Conservation (phyloP, 1,284 basidiomycete species). For the Mycosarcoma mackinlayi region DNA sequence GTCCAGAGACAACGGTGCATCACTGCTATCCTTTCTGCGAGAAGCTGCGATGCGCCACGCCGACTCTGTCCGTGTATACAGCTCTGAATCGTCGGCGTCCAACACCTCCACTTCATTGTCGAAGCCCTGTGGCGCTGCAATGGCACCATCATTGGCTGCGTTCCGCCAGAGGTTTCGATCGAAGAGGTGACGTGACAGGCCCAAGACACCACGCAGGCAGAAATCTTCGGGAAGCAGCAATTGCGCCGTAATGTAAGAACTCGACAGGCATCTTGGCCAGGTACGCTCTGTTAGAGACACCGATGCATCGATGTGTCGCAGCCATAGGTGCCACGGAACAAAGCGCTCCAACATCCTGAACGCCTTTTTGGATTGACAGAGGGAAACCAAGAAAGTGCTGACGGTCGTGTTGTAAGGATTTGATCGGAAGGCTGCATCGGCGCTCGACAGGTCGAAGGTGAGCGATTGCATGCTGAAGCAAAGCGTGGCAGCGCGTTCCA, state of each 20-base stretch:
- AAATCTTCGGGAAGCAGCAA: conserved; percentile 90
- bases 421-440: conserved; percentile 51
- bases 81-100: conserved; percentile 47
- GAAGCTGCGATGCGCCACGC: conserved; percentile 73
- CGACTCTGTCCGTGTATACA: conserved; percentile 30
- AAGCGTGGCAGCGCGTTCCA: conserved; percentile 80
- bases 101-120: conserved; percentile 69
- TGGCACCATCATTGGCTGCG: conserved; percentile 16
- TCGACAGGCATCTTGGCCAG: conserved; percentile 35
- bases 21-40: conserved; percentile 80
- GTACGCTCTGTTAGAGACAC: conserved; percentile 20
- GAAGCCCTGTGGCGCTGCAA: conserved; percentile 32
- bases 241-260: conserved; percentile 70
- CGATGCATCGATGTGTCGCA: conserved; percentile 69
- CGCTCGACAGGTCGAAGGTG: conserved; percentile 71
- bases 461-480: conserved; percentile 82
- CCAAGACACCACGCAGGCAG: conserved; percentile 87
- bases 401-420: conserved; percentile 86
- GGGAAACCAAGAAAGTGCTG: conserved; percentile 85
- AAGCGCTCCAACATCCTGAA: conserved; percentile 70
- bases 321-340: conserved; percentile 82
- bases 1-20: conserved; percentile 70
- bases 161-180: conserved; percentile 34
- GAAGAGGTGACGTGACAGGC: conserved; percentile 38
- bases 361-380: conserved; percentile 48